Evolutionary conservation across 805 yeast genomes (phyloP).

Genomic region (Candida alai): DNA sequence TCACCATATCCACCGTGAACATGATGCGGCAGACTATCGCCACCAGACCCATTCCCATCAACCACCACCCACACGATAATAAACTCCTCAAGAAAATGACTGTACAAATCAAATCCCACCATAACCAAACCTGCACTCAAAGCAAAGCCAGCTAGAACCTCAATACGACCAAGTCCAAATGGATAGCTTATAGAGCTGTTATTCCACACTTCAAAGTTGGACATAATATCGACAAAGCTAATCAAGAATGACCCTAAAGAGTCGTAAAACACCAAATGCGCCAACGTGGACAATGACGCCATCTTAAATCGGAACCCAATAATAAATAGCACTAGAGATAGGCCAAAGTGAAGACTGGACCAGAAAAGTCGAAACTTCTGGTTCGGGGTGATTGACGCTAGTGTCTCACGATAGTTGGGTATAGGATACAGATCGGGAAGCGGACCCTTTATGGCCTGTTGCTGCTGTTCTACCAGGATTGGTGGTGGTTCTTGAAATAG

Average conservation of each 20-base stretch:
- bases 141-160: conserved; percentile 85
- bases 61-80: conserved; percentile 24
- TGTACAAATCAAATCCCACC: conserved; percentile 85
- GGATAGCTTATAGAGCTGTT: conserved; percentile 79
- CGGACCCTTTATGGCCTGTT: conserved; percentile 45
- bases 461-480: conserved; percentile 10
- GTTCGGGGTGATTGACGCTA: conserved; percentile 50
- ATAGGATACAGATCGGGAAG: conserved; percentile 67
- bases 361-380: conserved; percentile 60
- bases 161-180: conserved; percentile 89
- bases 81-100: conserved; percentile 82
- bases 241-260: conserved; percentile 70
- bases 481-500: conserved; percentile 88
- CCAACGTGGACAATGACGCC: conserved; percentile 65
- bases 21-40: conserved; percentile 39
- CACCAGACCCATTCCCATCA: conserved; percentile 15
- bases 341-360: conserved; percentile 52
- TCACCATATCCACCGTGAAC: conserved; percentile 29
- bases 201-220: conserved; percentile 93
- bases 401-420: conserved; percentile 64
- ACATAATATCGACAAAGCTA: conserved; percentile 70
- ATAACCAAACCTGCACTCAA: conserved; percentile 78
- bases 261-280: conserved; percentile 87
- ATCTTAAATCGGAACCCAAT: conserved; percentile 57
- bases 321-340: conserved; percentile 54